A percentile compares a stretch with the other conserved stretches of the same genome.
Conservation (phyloP, 2,329 filamentous ascomycete genomes). For the Pseudogymnoascus sp. region DNA sequence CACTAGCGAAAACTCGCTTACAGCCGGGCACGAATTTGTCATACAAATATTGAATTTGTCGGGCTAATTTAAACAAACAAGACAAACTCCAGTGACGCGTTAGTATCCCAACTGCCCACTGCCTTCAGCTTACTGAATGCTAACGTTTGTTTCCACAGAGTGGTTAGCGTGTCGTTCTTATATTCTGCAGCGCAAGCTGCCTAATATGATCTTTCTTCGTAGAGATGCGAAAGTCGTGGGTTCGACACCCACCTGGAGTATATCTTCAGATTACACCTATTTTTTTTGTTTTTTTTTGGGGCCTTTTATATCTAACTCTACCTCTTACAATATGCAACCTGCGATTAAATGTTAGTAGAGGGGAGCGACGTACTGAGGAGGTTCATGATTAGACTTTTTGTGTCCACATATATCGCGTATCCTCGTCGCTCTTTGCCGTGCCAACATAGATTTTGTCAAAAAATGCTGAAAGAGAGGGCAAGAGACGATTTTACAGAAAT, state of each 20-base stretch:
- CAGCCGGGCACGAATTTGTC: neutral
- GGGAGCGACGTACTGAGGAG: neutral
- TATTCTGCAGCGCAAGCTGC: conserved; percentile 21
- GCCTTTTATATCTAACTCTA: neutral
- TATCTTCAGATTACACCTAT: conserved; percentile 12
- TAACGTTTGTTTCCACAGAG: conserved; percentile 21
- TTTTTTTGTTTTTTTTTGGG: conserved; percentile 7
- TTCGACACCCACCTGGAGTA: conserved; percentile 31
- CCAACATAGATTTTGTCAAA: neutral
- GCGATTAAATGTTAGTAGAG: neutral
- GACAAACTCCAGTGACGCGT: conserved; percentile 8
- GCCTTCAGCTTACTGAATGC: conserved; percentile 7
- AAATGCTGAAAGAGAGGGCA: neutral
- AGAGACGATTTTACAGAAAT: neutral
- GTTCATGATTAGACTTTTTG: neutral
- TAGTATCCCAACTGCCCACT: conserved; percentile 8
- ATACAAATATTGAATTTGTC: conserved; percentile 5
- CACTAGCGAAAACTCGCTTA: neutral
- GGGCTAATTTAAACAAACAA: conserved; percentile 8
- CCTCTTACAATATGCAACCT: neutral
- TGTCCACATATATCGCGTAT: neutral
- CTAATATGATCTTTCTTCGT: conserved; percentile 22
- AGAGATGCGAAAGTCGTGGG: conserved; percentile 33
- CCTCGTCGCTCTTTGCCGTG: neutral
- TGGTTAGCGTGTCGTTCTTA: conserved; percentile 33